Base-by-base conservation (phyloP, 441 rosid species). In the Erodium texanum region DNA sequence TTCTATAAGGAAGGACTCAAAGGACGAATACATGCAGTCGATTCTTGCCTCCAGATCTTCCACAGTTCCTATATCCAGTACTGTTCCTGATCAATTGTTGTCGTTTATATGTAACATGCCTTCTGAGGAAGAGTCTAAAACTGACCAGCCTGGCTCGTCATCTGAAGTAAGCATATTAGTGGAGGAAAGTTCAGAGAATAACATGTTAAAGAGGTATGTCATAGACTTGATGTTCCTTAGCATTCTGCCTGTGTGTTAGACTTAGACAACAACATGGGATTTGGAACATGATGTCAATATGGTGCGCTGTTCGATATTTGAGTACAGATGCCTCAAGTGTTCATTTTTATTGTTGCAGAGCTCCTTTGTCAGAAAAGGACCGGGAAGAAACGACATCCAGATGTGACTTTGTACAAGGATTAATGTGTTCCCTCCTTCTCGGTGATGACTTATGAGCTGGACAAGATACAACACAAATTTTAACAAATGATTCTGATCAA, bases 21-120 rank as follows among this genome's bases (percentile, higher is more conserved):
- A 78, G 18, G 81, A 86, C 71, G 84, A 69, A 10, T 78, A 82
- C 61, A 73, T 83, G 70, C 85, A 77, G 68, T 80, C 90, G 24
- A 79, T 83, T 68, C 74, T 82, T 73, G 74, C 81, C 29, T 81
- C 75, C 71, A 78, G 83, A n/a, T 69, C 82, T 2, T 70, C 85
- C 29, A 65, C 66, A n/a, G 76, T 64, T 63, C 76, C 82, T 65
- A 75, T 89, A 59, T 76, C 90, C 41, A 84, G 78, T 68, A 74
- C 74, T 76, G 81, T 72, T 20, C 82, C 76, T 24, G 94, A 84
- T 74, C 82, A 91, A 8, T 79, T 88, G 79, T 71, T 88, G 68
- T 86, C 92, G 36, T 90, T 88, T 70, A 76, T 90, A 61, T 77
- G 70, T 74, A 79, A 69, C 56, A 74, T 71, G 14, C 69, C 84